Conservation (phyloP, 2,329 filamentous ascomycete genomes). For the Fusarium burgessii region DNA sequence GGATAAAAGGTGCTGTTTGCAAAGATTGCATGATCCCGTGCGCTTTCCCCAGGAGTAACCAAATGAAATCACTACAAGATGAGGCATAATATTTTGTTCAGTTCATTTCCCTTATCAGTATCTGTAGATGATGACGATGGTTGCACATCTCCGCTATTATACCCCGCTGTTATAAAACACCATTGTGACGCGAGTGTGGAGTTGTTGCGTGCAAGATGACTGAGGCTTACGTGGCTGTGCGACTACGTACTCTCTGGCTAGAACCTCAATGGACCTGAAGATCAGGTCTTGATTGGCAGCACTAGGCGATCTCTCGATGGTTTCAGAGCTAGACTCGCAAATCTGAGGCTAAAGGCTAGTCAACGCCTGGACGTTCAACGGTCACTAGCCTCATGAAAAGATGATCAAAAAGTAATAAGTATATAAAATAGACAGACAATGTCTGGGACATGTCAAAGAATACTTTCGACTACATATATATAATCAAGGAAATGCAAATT, state of each 20-base stretch:
- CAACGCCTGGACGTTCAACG: slow-evolving; percentile 9
- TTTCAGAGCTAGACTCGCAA: slow-evolving; percentile 10
- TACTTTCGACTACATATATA: slow-evolving; percentile 18
- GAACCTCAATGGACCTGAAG: background rate
- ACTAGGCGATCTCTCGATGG: slow-evolving; percentile 14
- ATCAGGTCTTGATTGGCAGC: slow-evolving; percentile 8
- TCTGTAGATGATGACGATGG: background rate
- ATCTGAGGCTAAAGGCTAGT: slow-evolving; percentile 16
- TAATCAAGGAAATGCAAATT: slow-evolving; percentile 14
- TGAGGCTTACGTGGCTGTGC: slow-evolving; percentile 19
- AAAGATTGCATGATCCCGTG: background rate
- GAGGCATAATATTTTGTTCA: background rate
- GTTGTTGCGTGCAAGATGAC: background rate
- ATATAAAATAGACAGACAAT: slow-evolving; percentile 27
- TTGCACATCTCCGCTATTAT: background rate
- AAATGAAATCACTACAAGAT: background rate
- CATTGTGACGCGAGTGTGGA: slow-evolving; percentile 6
- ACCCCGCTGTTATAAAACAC: background rate
- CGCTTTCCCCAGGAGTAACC: background rate
- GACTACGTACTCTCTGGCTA: background rate
- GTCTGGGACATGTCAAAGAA: slow-evolving; percentile 12
- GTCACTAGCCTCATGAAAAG: background rate
- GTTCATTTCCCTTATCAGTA: background rate
- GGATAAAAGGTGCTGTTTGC: background rate
- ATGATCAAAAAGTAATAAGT: slow-evolving; percentile 9